Percentiles rank a stretch among this genome's conserved stretches.
Conservation (phyloP, 768 basidiomycete genomes). For the Auriscalpium microsporum region DNA sequence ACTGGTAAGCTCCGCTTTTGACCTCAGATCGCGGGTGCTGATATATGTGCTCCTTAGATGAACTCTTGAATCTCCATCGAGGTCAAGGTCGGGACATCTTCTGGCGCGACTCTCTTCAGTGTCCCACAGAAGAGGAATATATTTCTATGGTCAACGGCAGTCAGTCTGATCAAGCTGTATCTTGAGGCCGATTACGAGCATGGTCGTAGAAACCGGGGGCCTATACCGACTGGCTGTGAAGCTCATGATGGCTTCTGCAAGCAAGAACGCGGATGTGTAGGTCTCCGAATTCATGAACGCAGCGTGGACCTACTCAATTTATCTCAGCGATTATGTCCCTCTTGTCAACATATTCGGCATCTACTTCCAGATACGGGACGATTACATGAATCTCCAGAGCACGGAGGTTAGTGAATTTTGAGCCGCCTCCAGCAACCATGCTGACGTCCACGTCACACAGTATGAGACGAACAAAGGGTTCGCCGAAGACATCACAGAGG, state of each 20-base stretch:
- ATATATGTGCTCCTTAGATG: slow-evolving; percentile 13
- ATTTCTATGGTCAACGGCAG: slow-evolving; percentile 95
- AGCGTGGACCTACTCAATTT: neutral
- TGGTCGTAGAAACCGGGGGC: slow-evolving; percentile 78
- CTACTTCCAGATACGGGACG: slow-evolving; percentile 96
- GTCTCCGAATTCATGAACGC: slow-evolving; percentile 12
- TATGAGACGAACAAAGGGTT: slow-evolving; percentile 82
- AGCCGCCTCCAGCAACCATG: neutral
- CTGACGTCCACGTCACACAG: slow-evolving; percentile 28
- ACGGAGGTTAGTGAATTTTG: slow-evolving; percentile 46
- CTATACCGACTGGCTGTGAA: slow-evolving; percentile 88
- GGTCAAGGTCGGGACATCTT: slow-evolving; percentile 93
- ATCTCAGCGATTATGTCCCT: slow-evolving; percentile 74
- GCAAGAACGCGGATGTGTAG: slow-evolving; percentile 51
- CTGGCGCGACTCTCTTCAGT: slow-evolving; percentile 86
- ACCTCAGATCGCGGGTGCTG: neutral
- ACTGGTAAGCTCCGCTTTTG: slow-evolving; percentile 40
- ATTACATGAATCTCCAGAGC: slow-evolving; percentile 91
- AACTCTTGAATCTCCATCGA: slow-evolving; percentile 54
- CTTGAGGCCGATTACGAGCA: no score
- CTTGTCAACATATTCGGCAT: slow-evolving; percentile 91
- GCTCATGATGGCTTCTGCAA: slow-evolving; percentile 89
- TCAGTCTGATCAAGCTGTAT: slow-evolving; percentile 23
- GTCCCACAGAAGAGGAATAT: slow-evolving; percentile 93
- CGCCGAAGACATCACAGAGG: slow-evolving; percentile 91